These are phyloP conservation scores for Plantago major DNA, from an alignment of 257 asterid genomes.

Conservation along the genomic window DNA sequence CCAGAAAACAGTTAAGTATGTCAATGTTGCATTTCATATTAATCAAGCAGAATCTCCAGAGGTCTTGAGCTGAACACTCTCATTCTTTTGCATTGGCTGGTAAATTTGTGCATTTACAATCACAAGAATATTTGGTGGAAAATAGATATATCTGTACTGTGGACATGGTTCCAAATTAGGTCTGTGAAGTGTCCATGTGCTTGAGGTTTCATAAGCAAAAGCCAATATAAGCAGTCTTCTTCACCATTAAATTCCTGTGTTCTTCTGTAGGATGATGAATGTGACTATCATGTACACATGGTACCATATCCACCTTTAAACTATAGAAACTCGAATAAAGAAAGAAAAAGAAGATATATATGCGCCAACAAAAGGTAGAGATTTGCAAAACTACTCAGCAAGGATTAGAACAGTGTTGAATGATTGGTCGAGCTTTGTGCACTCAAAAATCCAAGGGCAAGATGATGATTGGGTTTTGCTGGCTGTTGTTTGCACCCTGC, in stretches of 20 bases:
- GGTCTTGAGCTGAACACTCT: too few relatives aligned
- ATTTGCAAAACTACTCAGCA: neutral
- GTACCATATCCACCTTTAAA: neutral
- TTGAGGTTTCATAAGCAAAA: too few relatives aligned
- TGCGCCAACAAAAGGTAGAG: neutral
- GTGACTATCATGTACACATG: neutral
- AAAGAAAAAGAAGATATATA: neutral
- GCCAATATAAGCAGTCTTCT: neutral
- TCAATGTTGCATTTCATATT: too few relatives aligned
- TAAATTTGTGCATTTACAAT: too few relatives aligned
- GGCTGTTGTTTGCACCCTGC: conserved; percentile 19
- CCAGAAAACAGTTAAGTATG: too few relatives aligned
- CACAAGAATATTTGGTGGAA: too few relatives aligned
- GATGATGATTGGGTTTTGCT: conserved; percentile 16
- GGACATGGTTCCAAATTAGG: too few relatives aligned
- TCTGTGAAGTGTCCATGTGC: too few relatives aligned
- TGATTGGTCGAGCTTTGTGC: conserved; percentile 17
- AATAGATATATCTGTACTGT: too few relatives aligned
- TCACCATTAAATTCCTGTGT: neutral
- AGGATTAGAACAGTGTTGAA: conserved; percentile 1
- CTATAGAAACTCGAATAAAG: neutral
- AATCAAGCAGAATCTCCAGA: too few relatives aligned
- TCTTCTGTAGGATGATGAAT: neutral
- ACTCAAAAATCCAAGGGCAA: conserved; percentile 13
- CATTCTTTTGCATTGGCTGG: too few relatives aligned